Evolutionary conservation across 2,329 filamentous ascomycete species (phyloP), one percentile per base, ranked within the genome.

Genomic region (Aureobasidium sp.): DNA sequence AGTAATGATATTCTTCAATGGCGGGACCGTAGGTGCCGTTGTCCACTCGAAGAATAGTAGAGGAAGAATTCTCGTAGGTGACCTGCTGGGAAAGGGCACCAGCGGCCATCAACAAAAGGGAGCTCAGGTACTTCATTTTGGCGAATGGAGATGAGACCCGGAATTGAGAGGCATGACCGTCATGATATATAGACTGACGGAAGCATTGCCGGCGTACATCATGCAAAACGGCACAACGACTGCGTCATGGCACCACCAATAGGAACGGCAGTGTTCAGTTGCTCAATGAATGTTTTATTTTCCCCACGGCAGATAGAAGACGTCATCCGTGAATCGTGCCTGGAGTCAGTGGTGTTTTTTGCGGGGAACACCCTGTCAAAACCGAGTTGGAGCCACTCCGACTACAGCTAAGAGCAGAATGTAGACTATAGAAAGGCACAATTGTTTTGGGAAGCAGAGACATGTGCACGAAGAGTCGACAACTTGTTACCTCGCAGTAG

Each of bases 11-110:
- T 64, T 81, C 78, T 64, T 81, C 79, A 3, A 81, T 68, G 2
- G 70, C 65, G 1, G 78, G 78, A 3, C 78, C 78, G 50, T 78
- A 79, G 3, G 75, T 76, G n/a, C 78, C 78, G 59, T 76, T 76
- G 64, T 81, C 77, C 7, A 76, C 70, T 37, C 77, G 71, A 1
- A 81, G 66, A 37, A 70, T 69, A 2, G 73, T 72, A n/a, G 65
- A 62, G 16, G 69, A 69, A 13, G 63, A 62, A 52, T 72, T 69
- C 34, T 70, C 66, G 37, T 63, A 69, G 3, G 67, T 66, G 48
- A 67, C 48, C 29, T 66, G 64, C 39, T 66, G 65, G 3, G 62
- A 59, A 27, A 65, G 13, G 3, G 55, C 64, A 29, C 32, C 42
- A 5, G 62, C 45, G 36, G 59, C 55, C 41, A 65, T 47, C 34